A percentile compares a stretch with the other conserved stretches of the same genome.
phyloP scores from a whole-genome alignment of 2,329 filamentous ascomycete genomes.

The Chaetomium olivaceum region DNA sequence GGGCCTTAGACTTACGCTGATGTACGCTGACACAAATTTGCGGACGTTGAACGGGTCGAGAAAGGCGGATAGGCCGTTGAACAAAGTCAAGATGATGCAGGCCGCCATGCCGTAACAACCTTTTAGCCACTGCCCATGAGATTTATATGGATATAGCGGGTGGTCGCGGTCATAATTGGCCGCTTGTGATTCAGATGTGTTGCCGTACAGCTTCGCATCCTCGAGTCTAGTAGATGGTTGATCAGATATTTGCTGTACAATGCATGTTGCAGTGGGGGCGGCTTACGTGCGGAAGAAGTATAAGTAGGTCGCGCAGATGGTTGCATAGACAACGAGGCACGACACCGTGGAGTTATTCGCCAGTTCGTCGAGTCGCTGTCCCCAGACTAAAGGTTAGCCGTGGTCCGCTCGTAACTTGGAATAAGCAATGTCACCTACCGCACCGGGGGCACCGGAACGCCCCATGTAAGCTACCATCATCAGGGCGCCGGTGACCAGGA shows the following conservation, averaged over 20 bases:
- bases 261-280: not conserved
- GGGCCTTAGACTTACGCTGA: slow-evolving; percentile 38
- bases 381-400: slow-evolving; percentile 17
- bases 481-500: slow-evolving; percentile 42
- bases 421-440: slow-evolving; percentile 34
- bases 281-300: slow-evolving; percentile 42
- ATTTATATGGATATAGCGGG: slow-evolving; percentile 42
- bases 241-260: not conserved
- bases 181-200: slow-evolving; percentile 41
- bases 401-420: not conserved
- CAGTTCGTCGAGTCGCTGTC: slow-evolving; percentile 41
- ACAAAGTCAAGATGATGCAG: slow-evolving; percentile 39
- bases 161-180: slow-evolving; percentile 40
- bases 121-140: slow-evolving; percentile 44
- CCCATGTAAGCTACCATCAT: slow-evolving; percentile 45
- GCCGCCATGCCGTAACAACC: slow-evolving; percentile 40
- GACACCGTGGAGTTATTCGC: slow-evolving; percentile 43
- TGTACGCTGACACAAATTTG: slow-evolving; percentile 43
- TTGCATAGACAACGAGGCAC: slow-evolving; percentile 44
- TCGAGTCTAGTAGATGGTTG: slow-evolving; percentile 36
- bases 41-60: slow-evolving; percentile 40
- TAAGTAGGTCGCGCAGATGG: slow-evolving; percentile 45
- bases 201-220: slow-evolving; percentile 42
- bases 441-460: slow-evolving; percentile 39
- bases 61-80: slow-evolving; percentile 41